A percentile compares a stretch with the other conserved stretches of the same genome.
These are phyloP conservation scores for Populus hybrid DNA, from an alignment of 441 rosid genomes.

Conservation along the genomic window DNA sequence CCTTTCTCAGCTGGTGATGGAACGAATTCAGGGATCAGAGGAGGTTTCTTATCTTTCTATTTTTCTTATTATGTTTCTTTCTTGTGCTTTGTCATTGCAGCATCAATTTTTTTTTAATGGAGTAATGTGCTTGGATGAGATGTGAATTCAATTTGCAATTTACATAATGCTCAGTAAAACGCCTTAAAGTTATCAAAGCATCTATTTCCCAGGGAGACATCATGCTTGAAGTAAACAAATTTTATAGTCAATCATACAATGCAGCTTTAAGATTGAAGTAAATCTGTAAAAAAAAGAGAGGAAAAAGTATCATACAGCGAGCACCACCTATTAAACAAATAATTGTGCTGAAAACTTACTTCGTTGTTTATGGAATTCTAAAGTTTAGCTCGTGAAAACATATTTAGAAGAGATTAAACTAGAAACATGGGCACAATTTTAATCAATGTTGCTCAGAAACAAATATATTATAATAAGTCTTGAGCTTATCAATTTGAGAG, in stretches of 20 bases:
- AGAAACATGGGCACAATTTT: neutral
- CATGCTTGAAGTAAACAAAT: conserved; percentile 6
- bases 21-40: conserved; percentile 81
- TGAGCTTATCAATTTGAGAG: too few species aligned
- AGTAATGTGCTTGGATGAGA: neutral
- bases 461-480: too few species aligned
- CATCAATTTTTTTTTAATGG: neutral
- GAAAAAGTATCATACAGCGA: neutral
- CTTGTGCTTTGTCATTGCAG: neutral
- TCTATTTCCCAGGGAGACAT: neutral
- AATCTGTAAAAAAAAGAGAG: neutral
- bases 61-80: neutral
- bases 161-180: neutral
- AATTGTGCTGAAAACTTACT: neutral
- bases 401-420: neutral
- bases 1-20: conserved; percentile 85
- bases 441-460: neutral
- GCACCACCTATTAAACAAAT: neutral
- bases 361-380: too few species aligned
- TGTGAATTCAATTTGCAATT: neutral
- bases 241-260: neutral
- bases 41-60: conserved; percentile 52
- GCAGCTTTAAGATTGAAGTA: neutral
- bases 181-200: neutral
- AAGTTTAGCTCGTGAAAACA: neutral